phyloP scores from a whole-genome alignment of 306 rosid species.

The Glycine latifolia region DNA sequence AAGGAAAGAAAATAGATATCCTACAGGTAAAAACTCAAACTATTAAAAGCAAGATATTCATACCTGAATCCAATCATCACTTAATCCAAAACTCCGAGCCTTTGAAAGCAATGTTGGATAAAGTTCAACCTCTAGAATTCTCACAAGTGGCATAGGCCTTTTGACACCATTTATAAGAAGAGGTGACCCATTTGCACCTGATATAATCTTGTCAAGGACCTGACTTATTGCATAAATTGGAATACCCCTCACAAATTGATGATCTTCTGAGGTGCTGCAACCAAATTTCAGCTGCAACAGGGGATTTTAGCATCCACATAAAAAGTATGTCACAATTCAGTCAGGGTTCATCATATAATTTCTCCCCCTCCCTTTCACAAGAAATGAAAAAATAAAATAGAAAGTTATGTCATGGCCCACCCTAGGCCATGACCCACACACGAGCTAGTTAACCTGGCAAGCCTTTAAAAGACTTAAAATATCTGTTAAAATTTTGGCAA shows the following conservation, averaged over 20 bases:
- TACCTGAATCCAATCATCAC: slow-evolving; percentile 94
- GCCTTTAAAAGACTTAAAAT: slow-evolving; percentile 6
- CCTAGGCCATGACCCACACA: background rate
- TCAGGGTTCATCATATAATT: slow-evolving; percentile 34
- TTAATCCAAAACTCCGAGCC: slow-evolving; percentile 92
- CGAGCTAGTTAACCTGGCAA: background rate
- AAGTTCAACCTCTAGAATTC: slow-evolving; percentile 94
- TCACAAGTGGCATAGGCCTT: slow-evolving; percentile 88
- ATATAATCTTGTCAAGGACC: slow-evolving; percentile 85
- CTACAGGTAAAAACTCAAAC: slow-evolving; percentile 24
- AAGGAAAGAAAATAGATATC: slow-evolving; percentile 26
- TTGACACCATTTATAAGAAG: slow-evolving; percentile 87
- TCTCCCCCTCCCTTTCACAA: slow-evolving; percentile 24
- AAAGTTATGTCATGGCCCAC: background rate
- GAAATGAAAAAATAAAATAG: background rate
- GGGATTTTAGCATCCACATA: slow-evolving; percentile 46
- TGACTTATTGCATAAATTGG: slow-evolving; percentile 88
- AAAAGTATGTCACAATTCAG: slow-evolving; percentile 31
- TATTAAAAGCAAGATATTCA: slow-evolving; percentile 34
- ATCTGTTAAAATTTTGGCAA: background rate
- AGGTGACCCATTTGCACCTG: slow-evolving; percentile 79
- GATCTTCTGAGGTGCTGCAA: slow-evolving; percentile 86
- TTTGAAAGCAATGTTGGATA: slow-evolving; percentile 95
- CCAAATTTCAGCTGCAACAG: slow-evolving; percentile 81
- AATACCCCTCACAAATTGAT: slow-evolving; percentile 94